Conservation (phyloP, 495 filamentous ascomycete genomes). For the Opeltia flavorubescens region DNA sequence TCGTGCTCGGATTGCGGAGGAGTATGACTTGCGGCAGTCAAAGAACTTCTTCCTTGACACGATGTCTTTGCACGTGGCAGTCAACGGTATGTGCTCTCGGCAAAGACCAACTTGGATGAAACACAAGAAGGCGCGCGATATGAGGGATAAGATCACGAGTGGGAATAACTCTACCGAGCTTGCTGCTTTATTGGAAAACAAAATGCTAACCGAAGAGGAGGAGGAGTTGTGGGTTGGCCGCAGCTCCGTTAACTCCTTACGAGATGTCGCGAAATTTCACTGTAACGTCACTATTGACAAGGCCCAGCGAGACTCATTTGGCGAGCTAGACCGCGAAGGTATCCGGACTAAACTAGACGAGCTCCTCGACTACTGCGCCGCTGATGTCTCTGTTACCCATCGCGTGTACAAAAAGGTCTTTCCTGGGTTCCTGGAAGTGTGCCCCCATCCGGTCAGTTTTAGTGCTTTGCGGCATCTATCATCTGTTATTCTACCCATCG, state of each 20-base stretch:
- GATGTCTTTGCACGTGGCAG: constrained; percentile 95
- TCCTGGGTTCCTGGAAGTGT: constrained; percentile 70
- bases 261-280: constrained; percentile 95
- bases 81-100: constrained; percentile 97
- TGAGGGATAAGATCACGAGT: constrained; percentile 64
- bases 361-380: constrained; percentile 87
- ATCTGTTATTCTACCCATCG: constrained; percentile 79
- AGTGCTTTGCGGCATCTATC: constrained; percentile 84
- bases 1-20: constrained; percentile 72
- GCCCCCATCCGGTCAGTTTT: constrained; percentile 95
- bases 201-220: constrained; percentile 58
- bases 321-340: constrained; percentile 58
- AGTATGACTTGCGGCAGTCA: constrained; percentile 72
- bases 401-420: constrained; percentile 86
- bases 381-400: constrained; percentile 86
- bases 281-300: constrained; percentile 89
- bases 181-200: constrained; percentile 52
- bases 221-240: constrained; percentile 91
- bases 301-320: constrained; percentile 71
- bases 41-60: constrained; percentile 87
- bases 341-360: constrained; percentile 58
- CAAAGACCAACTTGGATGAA: constrained; percentile 96
- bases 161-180: constrained; percentile 59
- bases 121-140: constrained; percentile 74
- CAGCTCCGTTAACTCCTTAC: constrained; percentile 87